A percentile compares a stretch with the other conserved stretches of the same genome.
These are phyloP conservation scores for Ophiostoma ips DNA, from an alignment of 2,329 filamentous ascomycete species.

Conservation along the genomic window DNA sequence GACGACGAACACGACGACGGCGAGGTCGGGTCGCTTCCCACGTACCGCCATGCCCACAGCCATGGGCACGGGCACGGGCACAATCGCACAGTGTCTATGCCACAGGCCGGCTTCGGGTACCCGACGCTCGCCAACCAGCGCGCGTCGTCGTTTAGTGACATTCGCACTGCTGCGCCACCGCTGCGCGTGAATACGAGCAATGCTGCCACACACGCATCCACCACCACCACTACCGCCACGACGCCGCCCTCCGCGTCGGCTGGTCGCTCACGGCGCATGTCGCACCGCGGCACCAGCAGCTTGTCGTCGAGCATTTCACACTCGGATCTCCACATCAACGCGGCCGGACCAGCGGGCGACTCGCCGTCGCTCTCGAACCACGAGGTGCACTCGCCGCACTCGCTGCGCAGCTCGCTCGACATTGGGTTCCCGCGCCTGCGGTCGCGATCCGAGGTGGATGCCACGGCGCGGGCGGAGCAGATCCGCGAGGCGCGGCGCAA, in stretches of 20 bases:
- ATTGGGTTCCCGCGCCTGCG: slow-evolving; percentile 42
- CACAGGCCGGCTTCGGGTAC: slow-evolving; percentile 20
- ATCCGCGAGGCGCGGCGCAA: slow-evolving; percentile 47
- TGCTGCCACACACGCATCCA: background rate
- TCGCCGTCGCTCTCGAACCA: slow-evolving; percentile 15
- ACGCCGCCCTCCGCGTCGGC: slow-evolving; percentile 12
- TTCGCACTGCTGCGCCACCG: slow-evolving; percentile 17
- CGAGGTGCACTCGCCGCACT: slow-evolving; percentile 2
- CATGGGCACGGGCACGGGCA: slow-evolving; percentile 12
- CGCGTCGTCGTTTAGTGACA: slow-evolving; percentile 27
- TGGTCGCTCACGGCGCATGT: slow-evolving; percentile 5
- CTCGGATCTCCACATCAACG: slow-evolving; percentile 32
- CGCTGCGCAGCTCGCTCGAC: slow-evolving; percentile 46
- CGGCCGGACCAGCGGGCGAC: slow-evolving; percentile 13
- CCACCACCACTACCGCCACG: background rate
- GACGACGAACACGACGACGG: slow-evolving; percentile 24
- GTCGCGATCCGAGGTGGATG: slow-evolving; percentile 45
- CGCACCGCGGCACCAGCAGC: slow-evolving; percentile 10
- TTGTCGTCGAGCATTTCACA: slow-evolving; percentile 28
- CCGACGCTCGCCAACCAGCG: slow-evolving; percentile 27
- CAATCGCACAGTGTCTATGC: slow-evolving; percentile 16
- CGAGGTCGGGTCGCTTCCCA: slow-evolving; percentile 8
- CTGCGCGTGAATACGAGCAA: slow-evolving; percentile 26
- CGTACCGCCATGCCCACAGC: slow-evolving; percentile 10
- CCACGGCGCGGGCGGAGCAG: slow-evolving; percentile 38